Conservation (phyloP, 805 yeast genomes). For the Clavispora carvajalis region DNA sequence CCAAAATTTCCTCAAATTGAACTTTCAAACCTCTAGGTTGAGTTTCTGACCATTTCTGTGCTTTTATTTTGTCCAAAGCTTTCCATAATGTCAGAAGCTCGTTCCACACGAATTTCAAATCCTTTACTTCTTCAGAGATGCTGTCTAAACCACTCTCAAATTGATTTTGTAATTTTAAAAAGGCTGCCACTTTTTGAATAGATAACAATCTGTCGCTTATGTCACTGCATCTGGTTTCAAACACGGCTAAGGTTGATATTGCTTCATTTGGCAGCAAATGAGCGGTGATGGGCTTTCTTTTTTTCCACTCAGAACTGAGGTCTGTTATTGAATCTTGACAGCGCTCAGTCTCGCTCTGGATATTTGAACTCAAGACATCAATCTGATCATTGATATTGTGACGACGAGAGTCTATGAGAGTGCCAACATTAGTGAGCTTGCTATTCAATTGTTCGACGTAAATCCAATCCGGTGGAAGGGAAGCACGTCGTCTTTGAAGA, state of each 20-base stretch:
- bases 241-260: constrained; percentile 27
- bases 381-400: constrained; percentile 35
- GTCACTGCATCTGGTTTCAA: constrained; percentile 23
- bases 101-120: constrained; percentile 60
- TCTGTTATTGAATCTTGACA: constrained; percentile 26
- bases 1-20: constrained; percentile 47
- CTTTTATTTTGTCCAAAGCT: constrained; percentile 38
- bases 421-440: constrained; percentile 38
- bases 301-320: constrained; percentile 43
- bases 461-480: constrained; percentile 51
- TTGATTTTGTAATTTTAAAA: constrained; percentile 29
- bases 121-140: constrained; percentile 45
- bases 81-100: constrained; percentile 50
- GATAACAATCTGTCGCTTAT: constrained; percentile 1
- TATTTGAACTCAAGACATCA: constrained; percentile 36
- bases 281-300: constrained; percentile 43
- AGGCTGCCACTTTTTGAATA: constrained; percentile 15
- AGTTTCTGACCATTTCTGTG: constrained; percentile 44
- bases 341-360: constrained; percentile 36
- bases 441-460: constrained; percentile 58
- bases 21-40: constrained; percentile 41
- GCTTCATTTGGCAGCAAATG: constrained; percentile 40
- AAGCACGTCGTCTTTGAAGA: constrained; percentile 40
- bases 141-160: constrained; percentile 22
- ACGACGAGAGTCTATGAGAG: constrained; percentile 32